These are phyloP conservation scores for Lizanozyma gosingica DNA, from an alignment of 1,139 yeast genomes.

Conservation along the genomic window DNA sequence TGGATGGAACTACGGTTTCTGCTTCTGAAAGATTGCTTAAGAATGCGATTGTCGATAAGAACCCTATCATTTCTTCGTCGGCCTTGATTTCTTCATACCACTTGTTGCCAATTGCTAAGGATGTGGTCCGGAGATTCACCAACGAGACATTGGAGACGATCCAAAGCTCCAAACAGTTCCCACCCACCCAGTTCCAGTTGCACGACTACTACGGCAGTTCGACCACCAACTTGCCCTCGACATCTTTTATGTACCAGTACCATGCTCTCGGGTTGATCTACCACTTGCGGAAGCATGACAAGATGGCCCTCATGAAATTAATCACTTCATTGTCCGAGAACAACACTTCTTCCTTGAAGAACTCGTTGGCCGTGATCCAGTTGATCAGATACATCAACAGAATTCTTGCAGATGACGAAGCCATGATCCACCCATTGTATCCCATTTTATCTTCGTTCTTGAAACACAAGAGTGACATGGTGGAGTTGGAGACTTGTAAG, in stretches of 20 bases:
- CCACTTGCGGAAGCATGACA: conserved; percentile 82
- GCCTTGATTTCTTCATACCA: conserved; percentile 89
- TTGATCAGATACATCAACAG: conserved; percentile 76
- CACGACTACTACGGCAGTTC: conserved; percentile 48
- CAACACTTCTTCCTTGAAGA: conserved; percentile 53
- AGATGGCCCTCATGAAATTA: conserved; percentile 88
- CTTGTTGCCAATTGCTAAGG: conserved; percentile 80
- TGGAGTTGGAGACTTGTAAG: conserved; percentile 90
- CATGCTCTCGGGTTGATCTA: conserved; percentile 91
- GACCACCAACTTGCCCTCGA: conserved; percentile 46
- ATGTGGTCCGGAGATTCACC: conserved; percentile 86
- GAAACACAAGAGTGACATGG: conserved; percentile 80
- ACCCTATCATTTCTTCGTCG: conserved; percentile 85
- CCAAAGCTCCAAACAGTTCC: conserved; percentile 58
- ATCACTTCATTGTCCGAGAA: conserved; percentile 62
- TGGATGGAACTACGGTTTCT: conserved; percentile 88
- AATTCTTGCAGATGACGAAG: conserved; percentile 52
- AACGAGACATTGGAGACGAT: conserved; percentile 91
- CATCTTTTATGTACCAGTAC: conserved; percentile 83
- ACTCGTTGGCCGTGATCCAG: conserved; percentile 74
- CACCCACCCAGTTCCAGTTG: conserved; percentile 43
- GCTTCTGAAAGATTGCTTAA: conserved; percentile 91
- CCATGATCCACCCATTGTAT: conserved; percentile 46
- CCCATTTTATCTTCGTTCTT: conserved; percentile 65
- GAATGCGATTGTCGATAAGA: conserved; percentile 85